Percentiles rank a stretch among this genome's conserved stretches.
Conservation (phyloP, 768 basidiomycete genomes). For the Coprinopsis strossmayeri region DNA sequence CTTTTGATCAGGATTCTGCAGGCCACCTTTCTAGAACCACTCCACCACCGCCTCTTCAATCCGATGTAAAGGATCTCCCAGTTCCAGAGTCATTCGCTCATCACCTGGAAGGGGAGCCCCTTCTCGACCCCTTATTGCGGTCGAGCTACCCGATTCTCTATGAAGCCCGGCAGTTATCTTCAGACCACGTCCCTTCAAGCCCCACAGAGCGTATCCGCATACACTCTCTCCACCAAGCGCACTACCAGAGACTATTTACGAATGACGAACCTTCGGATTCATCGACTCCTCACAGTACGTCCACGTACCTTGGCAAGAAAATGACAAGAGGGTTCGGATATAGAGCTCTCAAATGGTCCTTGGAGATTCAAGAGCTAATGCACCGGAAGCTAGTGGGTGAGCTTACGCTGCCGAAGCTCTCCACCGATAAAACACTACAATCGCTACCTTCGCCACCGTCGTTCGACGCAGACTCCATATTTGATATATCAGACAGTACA, state of each 20-base stretch:
- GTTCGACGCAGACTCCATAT: neutral
- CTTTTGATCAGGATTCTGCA: no score
- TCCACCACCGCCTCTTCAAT: neutral
- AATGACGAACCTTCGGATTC: no score
- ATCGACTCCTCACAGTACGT: no score
- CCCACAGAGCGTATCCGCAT: constrained; percentile 26
- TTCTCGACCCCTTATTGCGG: neutral
- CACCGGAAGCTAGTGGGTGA: constrained; percentile 29
- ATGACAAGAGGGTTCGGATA: constrained; percentile 38
- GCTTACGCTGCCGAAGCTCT: no score
- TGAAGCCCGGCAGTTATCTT: constrained; percentile 31
- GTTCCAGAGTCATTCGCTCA: neutral
- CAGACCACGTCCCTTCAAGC: constrained; percentile 30
- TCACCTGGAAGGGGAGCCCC: no score
- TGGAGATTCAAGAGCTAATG: constrained; percentile 29
- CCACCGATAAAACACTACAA: no score
- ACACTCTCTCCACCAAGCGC: constrained; percentile 22
- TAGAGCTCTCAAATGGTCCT: constrained; percentile 35
- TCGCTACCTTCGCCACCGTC: neutral
- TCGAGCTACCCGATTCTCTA: constrained; percentile 18
- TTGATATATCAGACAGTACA: neutral
- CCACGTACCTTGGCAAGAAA: constrained; percentile 15
- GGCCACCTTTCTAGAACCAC: neutral
- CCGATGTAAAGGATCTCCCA: neutral
- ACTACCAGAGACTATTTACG: constrained; percentile 6